Conservation (phyloP, 176 grass and related monocot genomes). For the Rhipidocladum racemiflorum region DNA sequence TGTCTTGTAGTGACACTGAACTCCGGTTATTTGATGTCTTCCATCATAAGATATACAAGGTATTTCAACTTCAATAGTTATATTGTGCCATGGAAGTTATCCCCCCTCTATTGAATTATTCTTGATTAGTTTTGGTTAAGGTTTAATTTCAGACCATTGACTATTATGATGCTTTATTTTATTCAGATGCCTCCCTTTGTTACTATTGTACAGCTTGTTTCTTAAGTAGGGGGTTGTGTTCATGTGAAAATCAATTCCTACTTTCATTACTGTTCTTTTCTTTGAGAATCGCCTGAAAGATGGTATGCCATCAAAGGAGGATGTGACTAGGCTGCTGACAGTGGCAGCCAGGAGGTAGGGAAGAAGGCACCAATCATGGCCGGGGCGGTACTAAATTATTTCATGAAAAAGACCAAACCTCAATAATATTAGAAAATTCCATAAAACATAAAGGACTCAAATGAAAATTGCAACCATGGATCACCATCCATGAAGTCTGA, state of each 20-base stretch:
- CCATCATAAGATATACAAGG: slow-evolving; percentile 71
- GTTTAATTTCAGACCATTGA: neutral
- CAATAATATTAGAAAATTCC: neutral
- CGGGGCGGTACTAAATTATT: neutral
- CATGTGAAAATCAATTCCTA: neutral
- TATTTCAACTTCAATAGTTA: slow-evolving; percentile 7
- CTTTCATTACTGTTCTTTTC: neutral
- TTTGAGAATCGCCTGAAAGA: neutral
- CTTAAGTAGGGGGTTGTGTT: neutral
- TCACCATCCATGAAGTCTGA: neutral
- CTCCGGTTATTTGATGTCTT: slow-evolving; percentile 51
- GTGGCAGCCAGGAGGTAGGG: neutral
- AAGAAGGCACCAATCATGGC: slow-evolving; percentile 1
- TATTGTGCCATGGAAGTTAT: neutral
- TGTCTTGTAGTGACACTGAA: slow-evolving; percentile 56
- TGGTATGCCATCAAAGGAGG: neutral
- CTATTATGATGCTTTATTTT: neutral
- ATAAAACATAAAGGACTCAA: neutral
- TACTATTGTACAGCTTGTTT: slow-evolving; percentile 8
- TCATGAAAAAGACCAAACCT: neutral
- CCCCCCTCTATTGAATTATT: neutral
- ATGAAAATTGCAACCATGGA: neutral
- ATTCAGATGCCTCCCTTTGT: neutral
- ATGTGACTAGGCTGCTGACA: neutral
- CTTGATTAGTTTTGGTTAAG: neutral